Evolutionary conservation across 2,329 filamentous ascomycete genomes (phyloP).

Genomic region (Monosporascus sp.): DNA sequence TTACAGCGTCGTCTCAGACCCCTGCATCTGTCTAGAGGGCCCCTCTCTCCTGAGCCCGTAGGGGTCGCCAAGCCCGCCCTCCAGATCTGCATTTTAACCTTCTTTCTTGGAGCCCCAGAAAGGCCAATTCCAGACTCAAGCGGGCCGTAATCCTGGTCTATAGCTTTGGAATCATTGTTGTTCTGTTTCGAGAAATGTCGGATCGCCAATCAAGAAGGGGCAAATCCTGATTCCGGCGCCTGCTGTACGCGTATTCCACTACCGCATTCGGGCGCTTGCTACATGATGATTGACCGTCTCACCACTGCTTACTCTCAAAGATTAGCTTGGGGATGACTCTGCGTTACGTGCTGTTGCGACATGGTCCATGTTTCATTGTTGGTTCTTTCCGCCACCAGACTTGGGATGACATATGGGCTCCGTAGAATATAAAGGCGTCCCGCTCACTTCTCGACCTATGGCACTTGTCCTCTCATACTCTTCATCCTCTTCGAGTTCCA

Average conservation of each 20-base stretch:
- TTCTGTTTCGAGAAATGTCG: neutral
- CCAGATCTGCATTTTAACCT: conserved; percentile 15
- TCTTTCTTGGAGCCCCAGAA: conserved; percentile 15
- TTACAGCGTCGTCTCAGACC: conserved; percentile 1
- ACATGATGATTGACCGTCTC: no score
- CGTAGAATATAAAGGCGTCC: conserved; percentile 8
- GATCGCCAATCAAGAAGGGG: neutral
- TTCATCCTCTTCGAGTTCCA: conserved; percentile 19
- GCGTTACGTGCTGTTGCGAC: no score
- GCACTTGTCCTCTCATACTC: conserved; percentile 11
- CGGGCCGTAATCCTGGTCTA: conserved; percentile 1
- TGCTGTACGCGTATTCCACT: no score
- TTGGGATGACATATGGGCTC: no score
- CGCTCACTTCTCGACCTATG: conserved; percentile 4
- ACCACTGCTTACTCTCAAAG: no score
- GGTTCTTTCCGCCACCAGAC: no score
- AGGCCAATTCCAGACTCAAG: conserved; percentile 4
- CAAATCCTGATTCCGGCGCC: neutral
- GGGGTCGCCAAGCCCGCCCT: neutral
- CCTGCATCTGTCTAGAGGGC: neutral
- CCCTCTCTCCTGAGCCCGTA: neutral
- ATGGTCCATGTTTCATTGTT: no score
- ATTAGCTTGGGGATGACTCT: no score
- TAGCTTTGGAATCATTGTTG: neutral
- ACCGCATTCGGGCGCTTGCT: no score